phyloP scores from a whole-genome alignment of 2,329 filamentous ascomycete genomes.

The Cladosporium sp. region DNA sequence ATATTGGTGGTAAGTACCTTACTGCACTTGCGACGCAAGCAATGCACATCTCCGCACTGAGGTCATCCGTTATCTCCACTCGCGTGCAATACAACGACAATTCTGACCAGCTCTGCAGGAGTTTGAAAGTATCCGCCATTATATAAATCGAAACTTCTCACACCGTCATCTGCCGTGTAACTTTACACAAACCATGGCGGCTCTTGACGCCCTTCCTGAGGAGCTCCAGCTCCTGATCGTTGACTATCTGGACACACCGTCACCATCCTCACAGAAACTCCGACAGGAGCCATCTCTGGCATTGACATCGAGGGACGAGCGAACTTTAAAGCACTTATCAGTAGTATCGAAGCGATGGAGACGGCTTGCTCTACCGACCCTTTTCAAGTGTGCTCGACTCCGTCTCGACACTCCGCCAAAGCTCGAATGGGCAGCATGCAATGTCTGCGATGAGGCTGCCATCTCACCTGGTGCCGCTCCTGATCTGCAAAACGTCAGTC shows the following conservation, averaged over 20 bases:
- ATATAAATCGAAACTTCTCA: too few species aligned
- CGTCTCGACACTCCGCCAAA: conserved; percentile 28
- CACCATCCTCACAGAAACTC: conserved; percentile 48
- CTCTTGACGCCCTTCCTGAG: conserved; percentile 47
- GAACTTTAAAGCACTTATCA: conserved; percentile 54
- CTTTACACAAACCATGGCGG: neutral
- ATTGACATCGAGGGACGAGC: conserved; percentile 37
- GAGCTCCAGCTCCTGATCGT: conserved; percentile 60
- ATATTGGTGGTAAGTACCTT: too few species aligned
- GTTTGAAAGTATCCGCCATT: too few species aligned
- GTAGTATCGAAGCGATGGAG: conserved; percentile 53
- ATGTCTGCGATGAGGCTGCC: neutral
- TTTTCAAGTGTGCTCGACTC: conserved; percentile 54
- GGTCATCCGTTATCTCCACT: too few species aligned
- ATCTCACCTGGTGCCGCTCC: neutral
- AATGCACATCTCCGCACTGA: too few species aligned
- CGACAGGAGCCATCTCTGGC: conserved; percentile 46
- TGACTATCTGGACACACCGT: conserved; percentile 47
- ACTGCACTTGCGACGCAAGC: too few species aligned
- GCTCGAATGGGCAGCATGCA: conserved; percentile 11
- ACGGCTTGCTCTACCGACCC: conserved; percentile 46
- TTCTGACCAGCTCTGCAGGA: too few species aligned
- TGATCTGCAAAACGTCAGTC: too few species aligned
- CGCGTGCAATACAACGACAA: too few species aligned
- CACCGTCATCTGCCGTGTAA: too few species aligned